Conservation (phyloP, 192 early-diverging fungal species). For the Linnemannia exigua region DNA sequence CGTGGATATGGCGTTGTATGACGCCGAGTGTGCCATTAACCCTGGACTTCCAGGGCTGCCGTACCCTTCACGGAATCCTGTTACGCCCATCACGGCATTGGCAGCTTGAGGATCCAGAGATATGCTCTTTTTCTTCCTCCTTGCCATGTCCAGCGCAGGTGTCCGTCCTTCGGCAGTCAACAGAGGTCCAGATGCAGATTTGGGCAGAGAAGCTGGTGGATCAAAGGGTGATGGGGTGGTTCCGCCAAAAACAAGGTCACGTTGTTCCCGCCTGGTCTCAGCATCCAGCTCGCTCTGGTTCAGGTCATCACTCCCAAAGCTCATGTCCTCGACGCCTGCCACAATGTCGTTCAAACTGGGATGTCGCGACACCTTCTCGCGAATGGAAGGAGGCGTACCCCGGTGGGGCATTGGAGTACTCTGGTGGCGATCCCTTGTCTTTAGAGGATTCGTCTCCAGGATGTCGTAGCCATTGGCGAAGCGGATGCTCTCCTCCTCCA, state of each 20-base stretch:
- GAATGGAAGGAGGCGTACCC: neutral
- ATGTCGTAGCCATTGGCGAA: slow-evolving; percentile 42
- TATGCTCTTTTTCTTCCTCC: slow-evolving; percentile 53
- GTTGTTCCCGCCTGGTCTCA: slow-evolving; percentile 26
- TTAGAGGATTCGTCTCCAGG: slow-evolving; percentile 5
- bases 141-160: slow-evolving; percentile 24
- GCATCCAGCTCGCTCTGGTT: slow-evolving; percentile 8
- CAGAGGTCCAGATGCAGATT: slow-evolving; percentile 37
- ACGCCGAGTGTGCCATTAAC: slow-evolving; percentile 26
- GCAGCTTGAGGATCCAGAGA: slow-evolving; percentile 49
- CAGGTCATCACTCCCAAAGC: slow-evolving; percentile 18
- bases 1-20: slow-evolving; percentile 37
- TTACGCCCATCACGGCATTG: slow-evolving; percentile 35
- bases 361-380: slow-evolving; percentile 3
- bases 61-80: slow-evolving; percentile 23
- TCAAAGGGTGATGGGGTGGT: slow-evolving; percentile 13
- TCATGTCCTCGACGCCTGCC: slow-evolving; percentile 13
- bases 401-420: slow-evolving; percentile 31
- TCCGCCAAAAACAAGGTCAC: slow-evolving; percentile 42
- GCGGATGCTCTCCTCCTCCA: slow-evolving; percentile 53
- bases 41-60: slow-evolving; percentile 38
- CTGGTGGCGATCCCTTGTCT: slow-evolving; percentile 40
- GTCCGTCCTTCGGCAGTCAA: neutral
- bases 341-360: slow-evolving; percentile 33
- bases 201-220: slow-evolving; percentile 17